Percentiles rank a stretch among this genome's conserved stretches.
These are phyloP conservation scores for Phyllosticta citrichinensis DNA, from an alignment of 2,329 filamentous ascomycete genomes.

Conservation along the genomic window DNA sequence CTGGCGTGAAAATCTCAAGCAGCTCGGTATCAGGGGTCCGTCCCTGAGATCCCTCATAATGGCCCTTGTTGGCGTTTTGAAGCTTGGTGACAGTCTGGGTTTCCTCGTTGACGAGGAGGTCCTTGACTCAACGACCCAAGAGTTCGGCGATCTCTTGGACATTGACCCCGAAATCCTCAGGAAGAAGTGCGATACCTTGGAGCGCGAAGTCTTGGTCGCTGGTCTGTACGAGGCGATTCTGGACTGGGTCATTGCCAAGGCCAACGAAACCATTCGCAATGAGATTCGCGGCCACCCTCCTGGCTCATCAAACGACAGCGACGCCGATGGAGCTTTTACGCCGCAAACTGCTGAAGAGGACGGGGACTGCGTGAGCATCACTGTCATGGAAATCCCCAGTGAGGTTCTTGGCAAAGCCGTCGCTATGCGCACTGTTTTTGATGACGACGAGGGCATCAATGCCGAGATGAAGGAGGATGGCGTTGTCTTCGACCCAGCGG, in stretches of 20 bases:
- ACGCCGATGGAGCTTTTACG: slow-evolving; percentile 43
- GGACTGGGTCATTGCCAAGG: slow-evolving; percentile 85
- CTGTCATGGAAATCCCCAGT: slow-evolving; percentile 75
- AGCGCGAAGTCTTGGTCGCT: slow-evolving; percentile 70
- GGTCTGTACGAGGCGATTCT: slow-evolving; percentile 90
- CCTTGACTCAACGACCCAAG: slow-evolving; percentile 78
- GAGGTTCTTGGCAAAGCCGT: slow-evolving; percentile 75
- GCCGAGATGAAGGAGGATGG: slow-evolving; percentile 96
- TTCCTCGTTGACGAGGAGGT: slow-evolving; percentile 76
- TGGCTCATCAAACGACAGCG: slow-evolving; percentile 57
- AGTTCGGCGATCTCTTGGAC: slow-evolving; percentile 77
- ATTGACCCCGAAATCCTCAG: slow-evolving; percentile 76
- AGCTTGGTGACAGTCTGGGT: slow-evolving; percentile 82
- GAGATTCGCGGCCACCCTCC: slow-evolving; percentile 61
- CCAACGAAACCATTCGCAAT: slow-evolving; percentile 70
- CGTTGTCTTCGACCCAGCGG: slow-evolving; percentile 60
- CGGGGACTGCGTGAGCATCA: slow-evolving; percentile 79
- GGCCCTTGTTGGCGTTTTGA: slow-evolving; percentile 73
- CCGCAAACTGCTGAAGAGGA: slow-evolving; percentile 60
- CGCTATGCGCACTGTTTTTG: slow-evolving; percentile 83
- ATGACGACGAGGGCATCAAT: slow-evolving; percentile 88
- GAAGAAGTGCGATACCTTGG: slow-evolving; percentile 70
- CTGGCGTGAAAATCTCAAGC: slow-evolving; percentile 75
- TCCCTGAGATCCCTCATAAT: slow-evolving; percentile 76
- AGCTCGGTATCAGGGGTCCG: slow-evolving; percentile 86